Evolutionary conservation across 257 asterid species (phyloP), one percentile per base, ranked within the genome.

Genomic region (Gynochthodes officinalis): DNA sequence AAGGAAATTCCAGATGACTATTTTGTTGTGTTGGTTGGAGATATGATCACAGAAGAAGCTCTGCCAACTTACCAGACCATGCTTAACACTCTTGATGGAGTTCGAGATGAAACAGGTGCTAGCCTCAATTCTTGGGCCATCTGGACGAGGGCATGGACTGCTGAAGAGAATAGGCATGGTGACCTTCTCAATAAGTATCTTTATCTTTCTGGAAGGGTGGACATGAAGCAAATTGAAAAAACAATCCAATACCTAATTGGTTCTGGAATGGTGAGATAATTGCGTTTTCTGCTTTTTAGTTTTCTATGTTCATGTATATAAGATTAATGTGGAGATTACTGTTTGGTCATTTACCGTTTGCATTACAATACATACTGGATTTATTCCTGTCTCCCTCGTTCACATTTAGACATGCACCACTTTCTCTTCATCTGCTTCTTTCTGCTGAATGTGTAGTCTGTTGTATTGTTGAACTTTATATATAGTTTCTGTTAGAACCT

Each of bases 1-100:
- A 87, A 74, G 77, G 96, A 85, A 75, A 76, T 89, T 69, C 94
- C 91, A 1, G 93, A 89, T 70, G 96, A 89, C 33, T 87, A 84
- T 57, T 87, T 87, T 54, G 85, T 89, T 14, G 93, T 86, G 54
- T 81, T 89, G 83, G 89, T 87, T 30, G 96, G 96, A 46, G 96
- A 89, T 68, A 89, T 89, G 95, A 86, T 89, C 67, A 84, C 95
- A 0, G 92, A 89, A 77, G 95, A 89, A 82, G 92, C 96, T 1
- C 92, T 90, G 46, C 96, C 96, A 8, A 90, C 96, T 19, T 88
- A 90, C 69, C 96, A 88, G 82, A 90, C 95, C 4, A 86, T 90
- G 95, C 78, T 90, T 14, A 88, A 88, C 79, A 90, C 96, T 48
- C 85, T 90, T 0, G 95, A 90, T 73, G 91, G 84, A 15, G 95